Percentiles rank a stretch among this genome's conserved stretches.
Evolutionary conservation across 495 filamentous ascomycete genomes (phyloP).

Genomic region (Bryoglossum gracile): DNA sequence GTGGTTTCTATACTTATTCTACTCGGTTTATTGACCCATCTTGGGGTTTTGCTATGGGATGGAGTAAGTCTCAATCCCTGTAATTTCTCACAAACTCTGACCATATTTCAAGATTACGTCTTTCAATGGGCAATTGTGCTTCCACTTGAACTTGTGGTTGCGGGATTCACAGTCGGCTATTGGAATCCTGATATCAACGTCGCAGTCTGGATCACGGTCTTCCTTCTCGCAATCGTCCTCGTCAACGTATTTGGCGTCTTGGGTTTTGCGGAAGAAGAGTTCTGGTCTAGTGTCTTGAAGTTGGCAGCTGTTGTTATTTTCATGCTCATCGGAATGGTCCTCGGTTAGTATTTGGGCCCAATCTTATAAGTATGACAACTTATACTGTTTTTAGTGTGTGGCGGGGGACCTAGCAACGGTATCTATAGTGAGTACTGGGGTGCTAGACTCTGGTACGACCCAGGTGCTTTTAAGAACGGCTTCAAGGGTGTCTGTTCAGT

Average conservation of each 20-base stretch:
- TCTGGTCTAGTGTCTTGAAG: slow-evolving; percentile 33
- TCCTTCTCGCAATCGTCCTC: slow-evolving; percentile 62
- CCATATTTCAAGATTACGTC: slow-evolving; percentile 54
- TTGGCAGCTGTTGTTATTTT: slow-evolving; percentile 54
- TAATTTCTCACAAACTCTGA: slow-evolving; percentile 23
- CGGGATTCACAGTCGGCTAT: slow-evolving; percentile 78
- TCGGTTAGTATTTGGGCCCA: slow-evolving; percentile 71
- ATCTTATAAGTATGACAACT: slow-evolving; percentile 66
- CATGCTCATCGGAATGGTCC: slow-evolving; percentile 72
- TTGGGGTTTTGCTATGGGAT: slow-evolving; percentile 98
- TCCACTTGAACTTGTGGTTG: slow-evolving; percentile 86
- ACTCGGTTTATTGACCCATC: slow-evolving; percentile 91
- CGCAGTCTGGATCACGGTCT: slow-evolving; percentile 81
- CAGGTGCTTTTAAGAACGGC: slow-evolving; percentile 83
- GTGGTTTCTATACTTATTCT: slow-evolving; percentile 88
- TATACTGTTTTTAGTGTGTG: slow-evolving; percentile 50
- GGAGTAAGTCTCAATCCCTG: slow-evolving; percentile 53
- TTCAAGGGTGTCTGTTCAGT: slow-evolving; percentile 93
- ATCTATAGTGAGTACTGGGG: slow-evolving; percentile 11
- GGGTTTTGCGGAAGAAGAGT: slow-evolving; percentile 82
- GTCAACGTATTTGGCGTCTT: slow-evolving; percentile 87
- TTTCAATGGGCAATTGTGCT: slow-evolving; percentile 78
- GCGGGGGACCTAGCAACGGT: slow-evolving; percentile 9
- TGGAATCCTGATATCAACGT: slow-evolving; percentile 62
- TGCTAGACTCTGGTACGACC: slow-evolving; percentile 30